phyloP scores from a whole-genome alignment of 805 yeast species.

The Kluyveromyces nonfermentans region DNA sequence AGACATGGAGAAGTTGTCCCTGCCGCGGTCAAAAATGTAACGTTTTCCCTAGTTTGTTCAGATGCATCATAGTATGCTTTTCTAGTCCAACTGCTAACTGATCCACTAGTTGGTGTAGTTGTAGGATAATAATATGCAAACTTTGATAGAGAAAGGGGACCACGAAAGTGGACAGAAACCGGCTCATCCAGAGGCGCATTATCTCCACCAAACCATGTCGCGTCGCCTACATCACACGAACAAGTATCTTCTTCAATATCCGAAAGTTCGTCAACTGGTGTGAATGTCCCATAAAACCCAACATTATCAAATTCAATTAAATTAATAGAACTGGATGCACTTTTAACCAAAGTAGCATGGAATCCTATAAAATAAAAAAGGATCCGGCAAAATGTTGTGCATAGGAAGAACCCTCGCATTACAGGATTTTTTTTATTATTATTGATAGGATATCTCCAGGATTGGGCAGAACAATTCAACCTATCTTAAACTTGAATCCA shows the following conservation, averaged over 20 bases:
- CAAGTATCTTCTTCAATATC: constrained; percentile 16
- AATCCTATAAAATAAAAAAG: neutral
- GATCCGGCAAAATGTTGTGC: neutral
- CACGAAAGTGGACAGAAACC: constrained; percentile 69
- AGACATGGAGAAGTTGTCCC: constrained; percentile 54
- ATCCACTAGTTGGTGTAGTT: constrained; percentile 18
- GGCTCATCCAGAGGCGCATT: constrained; percentile 60
- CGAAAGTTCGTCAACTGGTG: constrained; percentile 22
- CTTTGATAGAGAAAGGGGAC: constrained; percentile 51
- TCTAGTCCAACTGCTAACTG: constrained; percentile 47
- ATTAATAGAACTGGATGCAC: constrained; percentile 9
- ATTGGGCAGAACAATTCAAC: no score
- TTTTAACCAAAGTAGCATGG: neutral
- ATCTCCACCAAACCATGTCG: constrained; percentile 37
- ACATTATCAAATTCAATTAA: constrained; percentile 23
- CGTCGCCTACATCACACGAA: constrained; percentile 23
- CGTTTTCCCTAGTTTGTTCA: constrained; percentile 44
- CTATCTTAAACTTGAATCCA: no score
- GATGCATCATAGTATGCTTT: constrained; percentile 44
- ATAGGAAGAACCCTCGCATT: neutral
- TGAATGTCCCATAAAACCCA: constrained; percentile 26
- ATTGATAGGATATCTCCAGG: neutral
- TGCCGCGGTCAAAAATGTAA: constrained; percentile 57
- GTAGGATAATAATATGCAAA: constrained; percentile 54
- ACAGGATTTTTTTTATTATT: neutral